phyloP scores from a whole-genome alignment of 2,329 filamentous ascomycete species.

The Fusarium sp. region DNA sequence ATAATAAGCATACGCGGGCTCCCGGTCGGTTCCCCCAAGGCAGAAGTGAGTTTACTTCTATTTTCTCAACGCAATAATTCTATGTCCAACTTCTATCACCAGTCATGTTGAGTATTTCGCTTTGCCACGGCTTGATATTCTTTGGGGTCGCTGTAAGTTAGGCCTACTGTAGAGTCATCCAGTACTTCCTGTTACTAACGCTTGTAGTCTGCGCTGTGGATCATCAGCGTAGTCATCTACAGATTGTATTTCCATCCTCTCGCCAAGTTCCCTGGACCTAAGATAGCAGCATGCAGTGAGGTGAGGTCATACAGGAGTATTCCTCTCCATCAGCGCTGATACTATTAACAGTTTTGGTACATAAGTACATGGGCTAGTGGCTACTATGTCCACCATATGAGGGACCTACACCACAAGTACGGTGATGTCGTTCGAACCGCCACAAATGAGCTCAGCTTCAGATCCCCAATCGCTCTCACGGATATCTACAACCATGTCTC shows the following conservation, averaged over 20 bases:
- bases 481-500: conserved; percentile 37
- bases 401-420: conserved; percentile 22
- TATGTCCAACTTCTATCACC: not conserved
- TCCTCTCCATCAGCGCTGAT: not conserved
- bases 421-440: conserved; percentile 37
- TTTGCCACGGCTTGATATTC: not conserved
- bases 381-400: not conserved
- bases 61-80: not conserved
- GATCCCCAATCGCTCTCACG: conserved; percentile 15
- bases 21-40: not conserved
- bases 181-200: not conserved
- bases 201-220: not conserved
- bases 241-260: conserved; percentile 37
- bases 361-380: not conserved
- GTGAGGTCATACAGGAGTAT: not conserved
- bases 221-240: conserved; percentile 6
- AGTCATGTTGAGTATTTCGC: not conserved
- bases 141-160: not conserved
- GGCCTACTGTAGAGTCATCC: fast-evolving
- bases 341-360: not conserved
- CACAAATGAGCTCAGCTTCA: conserved; percentile 35
- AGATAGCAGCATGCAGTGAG: conserved; percentile 35
- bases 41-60: not conserved
- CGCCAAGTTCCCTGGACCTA: conserved; percentile 39
- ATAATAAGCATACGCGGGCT: not conserved